phyloP scores from a whole-genome alignment of 495 filamentous ascomycete genomes.

The Neurospora sp. region DNA sequence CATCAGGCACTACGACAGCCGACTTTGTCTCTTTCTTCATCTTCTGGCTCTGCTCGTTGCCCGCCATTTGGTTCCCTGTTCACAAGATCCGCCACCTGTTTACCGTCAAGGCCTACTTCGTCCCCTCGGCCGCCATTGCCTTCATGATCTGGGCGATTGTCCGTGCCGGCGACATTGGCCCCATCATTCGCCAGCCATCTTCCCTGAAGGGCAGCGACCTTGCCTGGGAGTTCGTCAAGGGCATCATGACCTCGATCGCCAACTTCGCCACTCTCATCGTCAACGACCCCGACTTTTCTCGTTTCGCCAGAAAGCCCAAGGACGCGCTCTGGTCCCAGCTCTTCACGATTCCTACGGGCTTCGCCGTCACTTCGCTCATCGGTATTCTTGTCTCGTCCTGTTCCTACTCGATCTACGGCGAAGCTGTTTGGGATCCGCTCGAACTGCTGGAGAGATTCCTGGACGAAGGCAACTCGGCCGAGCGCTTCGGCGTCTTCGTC shows the following conservation, averaged over 20 bases:
- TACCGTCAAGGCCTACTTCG: slow-evolving; percentile 81
- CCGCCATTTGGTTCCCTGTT: slow-evolving; percentile 76
- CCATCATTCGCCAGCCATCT: slow-evolving; percentile 65
- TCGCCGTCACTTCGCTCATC: slow-evolving; percentile 84
- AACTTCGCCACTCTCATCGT: slow-evolving; percentile 87
- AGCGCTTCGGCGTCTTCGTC: slow-evolving; percentile 84
- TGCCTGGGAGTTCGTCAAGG: slow-evolving; percentile 73
- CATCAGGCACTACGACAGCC: slow-evolving; percentile 62
- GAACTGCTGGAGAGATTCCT: slow-evolving; percentile 67
- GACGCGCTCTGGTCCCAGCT: slow-evolving; percentile 88
- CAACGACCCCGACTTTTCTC: slow-evolving; percentile 78
- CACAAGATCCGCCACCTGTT: slow-evolving; percentile 77
- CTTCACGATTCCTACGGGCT: slow-evolving; percentile 75
- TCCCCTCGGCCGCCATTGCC: slow-evolving; percentile 70
- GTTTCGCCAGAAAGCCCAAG: slow-evolving; percentile 70
- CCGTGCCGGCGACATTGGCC: slow-evolving; percentile 74
- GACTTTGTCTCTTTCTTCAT: slow-evolving; percentile 74
- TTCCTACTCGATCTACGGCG: slow-evolving; percentile 63
- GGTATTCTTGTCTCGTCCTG: slow-evolving; percentile 90
- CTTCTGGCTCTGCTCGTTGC: slow-evolving; percentile 73
- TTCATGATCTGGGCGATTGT: slow-evolving; percentile 90
- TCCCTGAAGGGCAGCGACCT: slow-evolving; percentile 57
- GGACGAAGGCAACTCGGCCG: slow-evolving; percentile 56
- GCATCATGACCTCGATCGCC: slow-evolving; percentile 80
- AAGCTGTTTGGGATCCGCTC: slow-evolving; percentile 82